phyloP scores from a whole-genome alignment of 2,329 filamentous ascomycete species.

The Trichoderma atrobrunneum region DNA sequence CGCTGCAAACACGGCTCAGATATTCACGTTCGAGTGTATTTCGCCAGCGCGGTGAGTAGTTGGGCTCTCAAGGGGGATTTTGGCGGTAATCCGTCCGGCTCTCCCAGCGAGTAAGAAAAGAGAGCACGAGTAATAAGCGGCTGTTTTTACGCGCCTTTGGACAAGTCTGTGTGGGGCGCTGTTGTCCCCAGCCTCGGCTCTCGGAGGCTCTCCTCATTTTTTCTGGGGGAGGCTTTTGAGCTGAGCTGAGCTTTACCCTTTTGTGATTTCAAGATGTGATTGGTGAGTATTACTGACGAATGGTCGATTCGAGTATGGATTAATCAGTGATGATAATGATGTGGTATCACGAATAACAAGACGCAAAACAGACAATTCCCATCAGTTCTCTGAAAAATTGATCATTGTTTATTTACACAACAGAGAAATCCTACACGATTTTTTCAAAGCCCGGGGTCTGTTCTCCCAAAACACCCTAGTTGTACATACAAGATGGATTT shows the following conservation, averaged over 20 bases:
- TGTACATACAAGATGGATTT: constrained; percentile 7
- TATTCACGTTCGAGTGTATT: background rate
- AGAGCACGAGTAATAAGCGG: background rate
- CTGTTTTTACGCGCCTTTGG: background rate
- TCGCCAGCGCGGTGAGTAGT: background rate
- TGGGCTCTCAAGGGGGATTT: background rate
- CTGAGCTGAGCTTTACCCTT: background rate
- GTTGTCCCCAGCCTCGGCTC: background rate
- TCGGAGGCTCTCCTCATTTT: background rate
- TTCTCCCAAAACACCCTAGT: background rate
- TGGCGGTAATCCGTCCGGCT: background rate
- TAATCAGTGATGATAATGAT: background rate
- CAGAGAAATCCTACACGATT: background rate
- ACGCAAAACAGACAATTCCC: background rate
- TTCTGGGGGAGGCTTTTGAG: background rate
- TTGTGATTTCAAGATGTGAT: background rate
- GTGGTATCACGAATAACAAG: background rate
- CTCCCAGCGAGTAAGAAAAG: background rate
- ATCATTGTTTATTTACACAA: background rate
- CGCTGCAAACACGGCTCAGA: background rate
- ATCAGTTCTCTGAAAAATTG: background rate
- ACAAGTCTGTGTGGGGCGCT: background rate
- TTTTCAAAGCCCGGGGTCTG: background rate
- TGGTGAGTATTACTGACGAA: background rate
- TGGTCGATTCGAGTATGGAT: background rate